phyloP scores from a whole-genome alignment of 495 filamentous ascomycete species.

The Hyaloscypha bicolor region DNA sequence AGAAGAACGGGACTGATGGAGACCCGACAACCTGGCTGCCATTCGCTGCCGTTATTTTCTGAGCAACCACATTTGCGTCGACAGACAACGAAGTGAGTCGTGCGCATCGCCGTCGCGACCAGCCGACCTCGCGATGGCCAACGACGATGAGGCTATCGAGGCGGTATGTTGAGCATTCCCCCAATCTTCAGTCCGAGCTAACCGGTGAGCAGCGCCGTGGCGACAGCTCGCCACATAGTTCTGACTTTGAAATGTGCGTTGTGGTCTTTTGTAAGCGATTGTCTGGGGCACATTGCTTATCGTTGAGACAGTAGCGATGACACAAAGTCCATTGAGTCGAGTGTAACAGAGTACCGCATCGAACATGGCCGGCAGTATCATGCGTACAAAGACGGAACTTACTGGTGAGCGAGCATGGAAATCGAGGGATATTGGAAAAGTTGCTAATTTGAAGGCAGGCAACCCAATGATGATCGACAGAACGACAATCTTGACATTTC shows the following conservation, averaged over 20 bases:
- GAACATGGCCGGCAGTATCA: conserved; percentile 32
- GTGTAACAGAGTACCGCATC: conserved; percentile 25
- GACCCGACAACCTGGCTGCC: not conserved
- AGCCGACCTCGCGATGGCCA: not conserved
- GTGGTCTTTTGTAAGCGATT: not conserved
- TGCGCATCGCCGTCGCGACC: not conserved
- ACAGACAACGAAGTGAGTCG: not conserved
- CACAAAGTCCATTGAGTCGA: conserved; percentile 24
- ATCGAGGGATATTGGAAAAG: not conserved
- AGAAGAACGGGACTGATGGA: not conserved
- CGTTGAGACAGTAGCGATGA: conserved; percentile 7
- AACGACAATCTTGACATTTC: conserved; percentile 29
- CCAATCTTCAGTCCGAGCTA: not conserved
- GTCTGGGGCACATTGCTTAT: not conserved
- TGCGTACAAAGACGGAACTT: conserved; percentile 29
- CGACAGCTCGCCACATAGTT: not conserved
- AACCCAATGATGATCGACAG: conserved; percentile 28
- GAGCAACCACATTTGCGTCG: not conserved
- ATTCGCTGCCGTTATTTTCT: not conserved
- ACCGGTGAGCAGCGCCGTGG: not conserved
- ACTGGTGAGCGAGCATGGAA: conserved; percentile 20
- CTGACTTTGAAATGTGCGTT: conserved; percentile 6
- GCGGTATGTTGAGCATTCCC: not conserved
- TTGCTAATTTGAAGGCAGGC: conserved; percentile 13
- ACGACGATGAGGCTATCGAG: not conserved